Evolutionary conservation across 805 yeast species (phyloP).

Genomic region (Clavispora santaluciae): DNA sequence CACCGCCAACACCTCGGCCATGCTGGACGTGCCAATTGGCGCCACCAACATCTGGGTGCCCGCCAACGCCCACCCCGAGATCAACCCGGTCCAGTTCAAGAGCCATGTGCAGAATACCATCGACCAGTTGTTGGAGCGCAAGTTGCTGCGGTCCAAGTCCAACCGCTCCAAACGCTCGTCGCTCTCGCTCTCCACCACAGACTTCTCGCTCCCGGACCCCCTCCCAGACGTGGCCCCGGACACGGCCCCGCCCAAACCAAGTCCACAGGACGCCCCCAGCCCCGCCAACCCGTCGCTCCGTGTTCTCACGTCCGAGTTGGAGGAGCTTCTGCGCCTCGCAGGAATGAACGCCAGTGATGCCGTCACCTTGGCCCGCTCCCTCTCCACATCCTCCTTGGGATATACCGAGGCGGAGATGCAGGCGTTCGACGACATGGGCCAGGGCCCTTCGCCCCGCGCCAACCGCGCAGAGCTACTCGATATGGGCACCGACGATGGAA

Average conservation of each 20-base stretch:
- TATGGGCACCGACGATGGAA: constrained; percentile 13
- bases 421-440: constrained; percentile 31
- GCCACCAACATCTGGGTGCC: constrained; percentile 83
- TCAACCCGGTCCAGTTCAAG: constrained; percentile 85
- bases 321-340: constrained; percentile 67
- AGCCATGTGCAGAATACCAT: constrained; percentile 60
- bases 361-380: constrained; percentile 72
- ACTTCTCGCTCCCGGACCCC: constrained; percentile 1
- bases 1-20: constrained; percentile 7
- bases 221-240: constrained; percentile 1
- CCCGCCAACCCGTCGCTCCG: constrained; percentile 56
- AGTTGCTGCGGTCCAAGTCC: constrained; percentile 14
- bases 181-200: constrained; percentile 13
- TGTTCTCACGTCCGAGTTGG: constrained; percentile 71
- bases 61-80: constrained; percentile 86
- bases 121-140: constrained; percentile 44
- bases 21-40: neutral
- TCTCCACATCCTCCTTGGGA: constrained; percentile 66
- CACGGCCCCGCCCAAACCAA: neutral
- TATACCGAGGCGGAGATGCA: constrained; percentile 46
- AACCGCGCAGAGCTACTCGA: constrained; percentile 9
- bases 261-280: neutral
- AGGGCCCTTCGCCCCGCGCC: constrained; percentile 10
- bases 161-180: constrained; percentile 14
- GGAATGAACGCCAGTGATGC: constrained; percentile 80